phyloP scores from a whole-genome alignment of 331 rosid genomes.

The Rosa hybrid region DNA sequence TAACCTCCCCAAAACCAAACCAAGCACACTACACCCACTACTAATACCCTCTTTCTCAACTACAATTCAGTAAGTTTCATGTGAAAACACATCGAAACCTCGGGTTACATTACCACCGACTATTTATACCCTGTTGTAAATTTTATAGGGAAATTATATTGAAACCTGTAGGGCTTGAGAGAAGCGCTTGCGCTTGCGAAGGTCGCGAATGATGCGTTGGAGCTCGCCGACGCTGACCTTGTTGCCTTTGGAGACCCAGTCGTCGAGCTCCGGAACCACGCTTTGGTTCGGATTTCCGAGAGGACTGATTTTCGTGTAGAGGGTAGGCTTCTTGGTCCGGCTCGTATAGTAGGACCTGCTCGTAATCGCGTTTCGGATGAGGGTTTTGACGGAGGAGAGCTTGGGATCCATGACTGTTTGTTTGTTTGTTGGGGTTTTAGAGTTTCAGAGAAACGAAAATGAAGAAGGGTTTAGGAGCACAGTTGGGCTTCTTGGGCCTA shows the following conservation, averaged over 20 bases:
- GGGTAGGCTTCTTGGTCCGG: slow-evolving; percentile 49
- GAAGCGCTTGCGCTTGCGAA: slow-evolving; percentile 77
- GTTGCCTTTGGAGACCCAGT: slow-evolving; percentile 71
- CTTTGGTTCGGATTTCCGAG: slow-evolving; percentile 56
- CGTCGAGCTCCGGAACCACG: slow-evolving; percentile 63
- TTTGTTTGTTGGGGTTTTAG: slow-evolving; percentile 5
- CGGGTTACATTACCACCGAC: background rate
- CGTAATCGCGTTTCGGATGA: slow-evolving; percentile 29
- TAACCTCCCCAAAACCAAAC: background rate
- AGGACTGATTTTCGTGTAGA: slow-evolving; percentile 67
- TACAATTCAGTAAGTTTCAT: background rate
- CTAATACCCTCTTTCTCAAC: background rate
- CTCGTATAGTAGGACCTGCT: slow-evolving; percentile 62
- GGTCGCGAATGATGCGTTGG: slow-evolving; percentile 76
- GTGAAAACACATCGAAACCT: background rate
- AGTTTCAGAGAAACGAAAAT: background rate
- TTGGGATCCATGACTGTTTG: slow-evolving; percentile 41
- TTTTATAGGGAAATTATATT: background rate
- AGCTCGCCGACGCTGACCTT: slow-evolving; percentile 66
- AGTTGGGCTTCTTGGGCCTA: background rate
- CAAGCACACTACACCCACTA: background rate
- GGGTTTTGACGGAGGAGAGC: slow-evolving; percentile 34
- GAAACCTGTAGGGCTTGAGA: slow-evolving; percentile 74
- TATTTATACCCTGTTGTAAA: background rate
- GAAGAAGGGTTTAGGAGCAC: background rate